Evolutionary conservation across 441 rosid genomes (phyloP).

Genomic region (Gossypium schwendimanii): DNA sequence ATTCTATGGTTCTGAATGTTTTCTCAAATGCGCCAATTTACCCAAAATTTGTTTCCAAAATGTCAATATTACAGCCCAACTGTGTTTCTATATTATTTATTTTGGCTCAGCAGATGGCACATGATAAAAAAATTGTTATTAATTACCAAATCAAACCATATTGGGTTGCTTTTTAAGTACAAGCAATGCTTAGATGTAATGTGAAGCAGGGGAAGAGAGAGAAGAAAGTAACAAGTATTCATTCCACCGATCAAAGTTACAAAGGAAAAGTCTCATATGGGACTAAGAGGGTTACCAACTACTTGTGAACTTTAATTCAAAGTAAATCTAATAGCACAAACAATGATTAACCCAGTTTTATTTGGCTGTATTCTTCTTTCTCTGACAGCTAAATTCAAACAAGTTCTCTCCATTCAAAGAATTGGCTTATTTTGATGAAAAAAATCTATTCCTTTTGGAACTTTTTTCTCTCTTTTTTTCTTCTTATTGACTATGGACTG

Average conservation of each 20-base stretch:
- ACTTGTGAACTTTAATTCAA: not conserved
- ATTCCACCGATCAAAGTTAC: not conserved
- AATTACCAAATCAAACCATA: not conserved
- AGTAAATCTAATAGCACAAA: not conserved
- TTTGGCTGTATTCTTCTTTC: not conserved
- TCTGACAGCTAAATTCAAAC: not conserved
- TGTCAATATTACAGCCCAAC: slow-evolving; percentile 23
- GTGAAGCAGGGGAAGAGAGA: not conserved
- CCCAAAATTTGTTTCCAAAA: not conserved
- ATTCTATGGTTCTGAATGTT: not conserved
- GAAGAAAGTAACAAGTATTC: not conserved
- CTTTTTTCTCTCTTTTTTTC: not conserved
- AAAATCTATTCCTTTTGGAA: not conserved
- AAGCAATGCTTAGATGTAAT: not conserved
- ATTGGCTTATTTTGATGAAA: not conserved
- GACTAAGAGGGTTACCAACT: too few species aligned
- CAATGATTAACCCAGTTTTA: not conserved
- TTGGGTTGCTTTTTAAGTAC: not conserved
- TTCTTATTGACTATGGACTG: not conserved
- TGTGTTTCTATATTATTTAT: not conserved
- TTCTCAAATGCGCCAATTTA: not conserved
- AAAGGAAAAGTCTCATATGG: not conserved
- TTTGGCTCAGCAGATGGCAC: slow-evolving; percentile 20
- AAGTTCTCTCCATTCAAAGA: not conserved
- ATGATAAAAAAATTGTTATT: slow-evolving; percentile 7